phyloP scores from a whole-genome alignment of 208 protist genomes.

The Crithidia expoeki region DNA sequence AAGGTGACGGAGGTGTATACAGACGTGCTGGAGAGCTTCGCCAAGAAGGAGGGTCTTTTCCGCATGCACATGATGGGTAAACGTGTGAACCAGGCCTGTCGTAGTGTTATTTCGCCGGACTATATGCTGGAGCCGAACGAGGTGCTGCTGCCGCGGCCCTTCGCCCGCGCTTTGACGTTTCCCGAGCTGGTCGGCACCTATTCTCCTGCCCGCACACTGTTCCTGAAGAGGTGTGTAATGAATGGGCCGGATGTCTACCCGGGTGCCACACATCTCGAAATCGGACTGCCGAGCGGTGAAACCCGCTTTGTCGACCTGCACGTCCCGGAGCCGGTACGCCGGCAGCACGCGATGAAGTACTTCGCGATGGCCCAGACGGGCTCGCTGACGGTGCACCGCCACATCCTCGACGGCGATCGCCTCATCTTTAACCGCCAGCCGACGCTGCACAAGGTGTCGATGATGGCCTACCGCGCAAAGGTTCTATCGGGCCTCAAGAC shows the following conservation, averaged over 20 bases:
- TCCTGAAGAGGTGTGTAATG: constrained; percentile 95
- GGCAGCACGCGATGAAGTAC: constrained; percentile 78
- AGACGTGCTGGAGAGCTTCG: constrained; percentile 89
- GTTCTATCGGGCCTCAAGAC: constrained; percentile 96
- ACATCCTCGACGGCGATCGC: constrained; percentile 97
- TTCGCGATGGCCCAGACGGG: constrained; percentile 79
- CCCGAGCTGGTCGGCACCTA: constrained; percentile 93
- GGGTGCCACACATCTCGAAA: constrained; percentile 97
- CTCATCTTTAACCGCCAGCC: constrained; percentile 99
- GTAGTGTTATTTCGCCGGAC: constrained; percentile 99
- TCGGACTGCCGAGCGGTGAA: constrained; percentile 71
- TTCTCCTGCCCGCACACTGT: constrained; percentile 67
- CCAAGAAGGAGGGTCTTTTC: constrained; percentile 99
- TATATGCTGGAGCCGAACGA: constrained; percentile 97
- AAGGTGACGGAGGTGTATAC: constrained; percentile 86
- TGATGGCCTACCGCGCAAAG: constrained; percentile 97
- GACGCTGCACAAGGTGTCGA: constrained; percentile 99
- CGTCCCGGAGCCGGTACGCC: constrained; percentile 69
- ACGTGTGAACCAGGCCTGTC: constrained; percentile 99
- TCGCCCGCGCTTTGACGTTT: constrained; percentile 96
- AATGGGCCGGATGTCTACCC: constrained; percentile 98
- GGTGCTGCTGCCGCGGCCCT: constrained; percentile 93
- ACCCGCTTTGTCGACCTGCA: constrained; percentile 83
- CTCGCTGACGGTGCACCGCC: constrained; percentile 94
- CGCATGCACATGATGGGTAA: constrained; percentile 99